Evolutionary conservation across 805 yeast species (phyloP), one percentile per base, ranked within the genome.

Genomic region (Metschnikowia anglica): DNA sequence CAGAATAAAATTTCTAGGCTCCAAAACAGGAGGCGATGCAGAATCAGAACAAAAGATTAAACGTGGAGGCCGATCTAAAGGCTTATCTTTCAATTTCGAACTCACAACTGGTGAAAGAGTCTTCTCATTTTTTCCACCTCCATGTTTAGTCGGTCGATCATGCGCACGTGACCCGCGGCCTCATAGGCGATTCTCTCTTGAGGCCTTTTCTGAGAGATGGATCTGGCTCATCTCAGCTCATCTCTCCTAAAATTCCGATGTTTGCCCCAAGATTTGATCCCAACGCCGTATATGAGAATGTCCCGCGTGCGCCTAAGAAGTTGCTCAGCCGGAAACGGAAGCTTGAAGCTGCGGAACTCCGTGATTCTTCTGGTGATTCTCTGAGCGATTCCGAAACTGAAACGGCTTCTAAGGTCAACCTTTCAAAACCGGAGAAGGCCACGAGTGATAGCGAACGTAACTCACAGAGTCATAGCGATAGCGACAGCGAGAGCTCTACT

Each of bases 221-320:
- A 5, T 26, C 5, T 13, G 13, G 3, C 29, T 26, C 29, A 26
- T 26, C 29, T 26, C 29, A 11, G 26, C 26, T 11, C 26, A 11
- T 23, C 26, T 8, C 7, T 23, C 26, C 11, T 11, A 23, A 23
- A 23, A 23, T 23, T 28, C 16, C 25, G 29, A 80, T 82, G 88
- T 82, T 82, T 66, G 85, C 85, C 7, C 74, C 76, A 12, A 68
- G 88, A 58, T 82, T 76, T 53, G 85, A 79, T 50, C 87, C 87
- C 15, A 44, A 39, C 34, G 53, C 49, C 9, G 58, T 58, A 30
- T 55, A 56, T 7, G 41, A 61, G 15, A 39, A 34, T 24, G 42
- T 3, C 16, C 45, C 46, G 13, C 34, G 40, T 27, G 41, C 36
- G 26, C 42, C 43, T 11, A 17, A 31, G 20, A 39, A 39, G 26